phyloP scores from a whole-genome alignment of 1,139 yeast species.

The Sugiyamaella castrensis region DNA sequence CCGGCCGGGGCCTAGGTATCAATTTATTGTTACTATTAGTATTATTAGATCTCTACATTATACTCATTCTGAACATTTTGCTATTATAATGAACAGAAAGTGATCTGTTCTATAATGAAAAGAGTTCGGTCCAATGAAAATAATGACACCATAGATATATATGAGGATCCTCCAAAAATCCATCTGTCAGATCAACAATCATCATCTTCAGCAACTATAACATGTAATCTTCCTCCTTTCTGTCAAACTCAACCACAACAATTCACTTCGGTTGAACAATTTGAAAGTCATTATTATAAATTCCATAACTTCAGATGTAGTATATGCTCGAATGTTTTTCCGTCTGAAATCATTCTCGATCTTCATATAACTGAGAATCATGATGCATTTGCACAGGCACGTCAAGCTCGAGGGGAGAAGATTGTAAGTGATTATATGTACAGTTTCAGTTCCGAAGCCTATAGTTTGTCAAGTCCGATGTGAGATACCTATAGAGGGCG shows the following conservation, averaged over 20 bases:
- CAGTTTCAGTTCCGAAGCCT: no score
- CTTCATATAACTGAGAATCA: constrained; percentile 57
- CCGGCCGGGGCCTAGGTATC: no score
- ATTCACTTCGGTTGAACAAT: constrained; percentile 16
- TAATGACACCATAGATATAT: background rate
- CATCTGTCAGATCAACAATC: no score
- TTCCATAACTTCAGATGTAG: constrained; percentile 38
- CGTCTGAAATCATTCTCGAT: constrained; percentile 42
- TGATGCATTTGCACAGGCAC: constrained; percentile 46
- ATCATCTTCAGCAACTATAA: background rate
- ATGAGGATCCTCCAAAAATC: no score
- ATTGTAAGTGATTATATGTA: constrained; percentile 26
- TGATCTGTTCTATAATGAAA: background rate
- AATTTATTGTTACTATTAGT: no score
- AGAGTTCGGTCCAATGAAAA: constrained; percentile 6
- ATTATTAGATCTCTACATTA: no score
- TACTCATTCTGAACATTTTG: no score
- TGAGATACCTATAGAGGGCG: no score
- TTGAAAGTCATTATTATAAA: constrained; percentile 27
- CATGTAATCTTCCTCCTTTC: constrained; percentile 22
- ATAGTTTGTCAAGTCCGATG: no score
- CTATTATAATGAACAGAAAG: no score
- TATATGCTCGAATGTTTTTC: constrained; percentile 46
- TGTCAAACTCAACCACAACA: constrained; percentile 15
- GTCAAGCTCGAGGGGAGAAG: constrained; percentile 43